A percentile compares a stretch with the other conserved stretches of the same genome.
Evolutionary conservation across 441 rosid genomes (phyloP).

Genomic region (Lepidium campestre): DNA sequence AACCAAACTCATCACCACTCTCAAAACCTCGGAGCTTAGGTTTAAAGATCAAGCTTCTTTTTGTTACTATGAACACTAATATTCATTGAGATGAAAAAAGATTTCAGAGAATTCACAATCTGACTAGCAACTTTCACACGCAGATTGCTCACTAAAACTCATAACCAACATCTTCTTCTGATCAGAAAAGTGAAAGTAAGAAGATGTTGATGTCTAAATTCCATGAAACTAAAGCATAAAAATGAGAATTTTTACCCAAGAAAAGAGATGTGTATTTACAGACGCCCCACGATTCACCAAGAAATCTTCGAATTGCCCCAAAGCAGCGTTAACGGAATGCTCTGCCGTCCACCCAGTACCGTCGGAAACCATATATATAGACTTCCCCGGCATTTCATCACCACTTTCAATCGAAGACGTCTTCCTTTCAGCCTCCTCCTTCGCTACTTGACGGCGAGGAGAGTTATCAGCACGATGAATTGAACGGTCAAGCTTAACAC

Average conservation of each 20-base stretch:
- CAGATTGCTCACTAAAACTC: not conserved
- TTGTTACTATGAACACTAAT: not conserved
- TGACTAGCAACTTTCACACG: not conserved
- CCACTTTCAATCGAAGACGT: slow-evolving; percentile 13
- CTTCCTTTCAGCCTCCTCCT: slow-evolving; percentile 11
- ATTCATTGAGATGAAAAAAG: not conserved
- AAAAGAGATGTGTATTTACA: slow-evolving; percentile 79
- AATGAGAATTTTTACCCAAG: slow-evolving; percentile 50
- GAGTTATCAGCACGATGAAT: slow-evolving; percentile 20
- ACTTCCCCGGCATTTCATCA: slow-evolving; percentile 33
- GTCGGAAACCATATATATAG: slow-evolving; percentile 78
- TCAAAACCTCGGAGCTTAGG: not conserved
- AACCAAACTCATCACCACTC: not conserved
- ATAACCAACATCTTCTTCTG: no score
- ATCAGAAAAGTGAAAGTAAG: not conserved
- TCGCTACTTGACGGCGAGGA: slow-evolving; percentile 11
- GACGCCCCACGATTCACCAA: slow-evolving; percentile 66
- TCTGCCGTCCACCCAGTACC: slow-evolving; percentile 97
- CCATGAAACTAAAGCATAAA: not conserved
- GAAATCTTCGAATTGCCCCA: slow-evolving; percentile 80
- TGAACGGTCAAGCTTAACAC: slow-evolving; percentile 59
- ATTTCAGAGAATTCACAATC: not conserved
- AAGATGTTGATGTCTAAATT: not conserved
- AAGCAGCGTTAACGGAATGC: slow-evolving; percentile 74
- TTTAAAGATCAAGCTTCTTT: not conserved